Percentiles rank a stretch among this genome's conserved stretches.
phyloP scores from a whole-genome alignment of 768 basidiomycete genomes.

The Boletus insuetus region DNA sequence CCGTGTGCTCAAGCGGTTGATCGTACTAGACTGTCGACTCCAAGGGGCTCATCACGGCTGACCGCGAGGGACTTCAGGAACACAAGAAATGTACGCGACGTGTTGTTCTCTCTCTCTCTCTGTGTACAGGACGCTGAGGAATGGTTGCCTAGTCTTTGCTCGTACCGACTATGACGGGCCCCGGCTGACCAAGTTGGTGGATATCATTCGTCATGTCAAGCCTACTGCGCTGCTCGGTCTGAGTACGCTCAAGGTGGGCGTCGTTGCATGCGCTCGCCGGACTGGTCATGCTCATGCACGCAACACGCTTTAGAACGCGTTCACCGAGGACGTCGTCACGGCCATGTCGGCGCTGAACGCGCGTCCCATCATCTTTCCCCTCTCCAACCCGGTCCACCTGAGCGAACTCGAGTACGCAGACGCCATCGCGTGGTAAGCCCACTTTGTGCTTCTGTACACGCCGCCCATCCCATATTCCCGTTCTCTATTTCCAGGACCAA shows the following conservation, averaged over 20 bases:
- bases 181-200: slow-evolving; percentile 54
- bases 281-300: background rate
- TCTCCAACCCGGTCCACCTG: slow-evolving; percentile 68
- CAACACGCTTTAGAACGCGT: slow-evolving; percentile 41
- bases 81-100: slow-evolving; percentile 65
- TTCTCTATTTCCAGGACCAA: slow-evolving; percentile 46
- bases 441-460: background rate
- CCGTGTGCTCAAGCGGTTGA: slow-evolving; percentile 9
- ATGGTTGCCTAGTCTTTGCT: slow-evolving; percentile 52
- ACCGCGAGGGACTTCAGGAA: slow-evolving; percentile 62
- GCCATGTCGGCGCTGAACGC: slow-evolving; percentile 62
- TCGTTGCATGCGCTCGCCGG: background rate
- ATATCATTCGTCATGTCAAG: slow-evolving; percentile 69
- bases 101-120: background rate
- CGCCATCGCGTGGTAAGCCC: slow-evolving; percentile 52
- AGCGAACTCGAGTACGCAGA: slow-evolving; percentile 60
- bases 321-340: slow-evolving; percentile 59
- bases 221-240: slow-evolving; percentile 78
- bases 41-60: slow-evolving; percentile 70
- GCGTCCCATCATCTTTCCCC: slow-evolving; percentile 79
- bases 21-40: slow-evolving; percentile 63
- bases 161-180: slow-evolving; percentile 68
- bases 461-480: too few species aligned
- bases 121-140: background rate
- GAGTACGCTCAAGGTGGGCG: slow-evolving; percentile 47